A percentile compares a stretch with the other conserved stretches of the same genome.
phyloP scores from a whole-genome alignment of 208 protist genomes.

The Porcisia deanei region DNA sequence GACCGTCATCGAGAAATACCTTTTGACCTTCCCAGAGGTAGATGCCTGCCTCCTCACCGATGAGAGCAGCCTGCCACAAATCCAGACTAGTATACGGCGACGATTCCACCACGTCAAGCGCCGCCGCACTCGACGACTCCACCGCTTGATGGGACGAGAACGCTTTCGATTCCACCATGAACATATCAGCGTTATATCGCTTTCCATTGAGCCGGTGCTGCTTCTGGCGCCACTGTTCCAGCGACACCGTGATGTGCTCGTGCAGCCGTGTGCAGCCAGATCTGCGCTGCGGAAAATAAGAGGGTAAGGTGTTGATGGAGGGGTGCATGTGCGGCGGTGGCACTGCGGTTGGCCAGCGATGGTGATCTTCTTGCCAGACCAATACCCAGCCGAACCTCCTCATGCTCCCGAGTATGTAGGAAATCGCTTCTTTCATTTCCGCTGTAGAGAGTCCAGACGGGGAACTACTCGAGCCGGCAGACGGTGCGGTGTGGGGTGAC shows the following conservation, averaged over 20 bases:
- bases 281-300: not conserved
- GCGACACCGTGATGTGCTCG: not conserved
- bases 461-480: not conserved
- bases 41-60: conserved; percentile 18
- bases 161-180: not conserved
- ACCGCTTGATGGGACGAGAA: not conserved
- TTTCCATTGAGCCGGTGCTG: conserved; percentile 2
- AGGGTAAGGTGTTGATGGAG: not conserved
- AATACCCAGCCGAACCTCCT: conserved; percentile 33
- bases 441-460: not conserved
- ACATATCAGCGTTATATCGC: conserved; percentile 18
- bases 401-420: conserved; percentile 1
- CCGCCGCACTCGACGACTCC: not conserved
- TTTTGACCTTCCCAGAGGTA: conserved; percentile 34
- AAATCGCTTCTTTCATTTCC: not conserved
- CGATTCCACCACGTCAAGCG: not conserved
- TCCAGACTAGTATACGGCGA: conserved; percentile 28
- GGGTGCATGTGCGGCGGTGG: conserved; percentile 15
- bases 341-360: conserved; percentile 32
- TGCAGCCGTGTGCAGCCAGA: not conserved
- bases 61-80: conserved; percentile 43
- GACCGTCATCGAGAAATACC: conserved; percentile 36
- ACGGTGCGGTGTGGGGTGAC: not conserved
- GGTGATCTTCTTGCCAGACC: conserved; percentile 49
- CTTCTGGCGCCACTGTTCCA: conserved; percentile 25